Conservation (phyloP, 164 flowering plant species). For the Saururus chinensis region DNA sequence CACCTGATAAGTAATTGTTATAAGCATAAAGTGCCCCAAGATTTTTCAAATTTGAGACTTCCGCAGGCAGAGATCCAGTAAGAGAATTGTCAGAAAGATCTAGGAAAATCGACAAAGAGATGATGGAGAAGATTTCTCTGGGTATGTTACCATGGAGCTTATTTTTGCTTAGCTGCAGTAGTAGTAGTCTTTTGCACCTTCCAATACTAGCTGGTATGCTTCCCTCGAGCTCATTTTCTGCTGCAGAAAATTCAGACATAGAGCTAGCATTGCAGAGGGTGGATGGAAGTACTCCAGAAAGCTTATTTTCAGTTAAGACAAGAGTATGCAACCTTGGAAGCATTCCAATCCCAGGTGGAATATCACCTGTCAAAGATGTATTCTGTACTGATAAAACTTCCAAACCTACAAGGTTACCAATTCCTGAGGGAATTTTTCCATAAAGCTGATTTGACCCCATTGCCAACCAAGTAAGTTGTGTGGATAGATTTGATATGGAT, state of each 20-base stretch:
- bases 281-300: background rate
- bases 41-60: background rate
- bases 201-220: background rate
- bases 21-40: background rate
- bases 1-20: background rate
- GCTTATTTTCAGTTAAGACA: background rate
- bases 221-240: background rate
- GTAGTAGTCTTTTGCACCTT: background rate
- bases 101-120: background rate
- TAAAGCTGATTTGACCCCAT: slow-evolving; percentile 8
- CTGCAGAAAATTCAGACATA: background rate
- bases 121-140: background rate
- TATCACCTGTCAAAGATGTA: slow-evolving; percentile 4
- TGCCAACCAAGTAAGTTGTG: slow-evolving; percentile 1
- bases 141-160: background rate
- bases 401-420: slow-evolving; percentile 6
- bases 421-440: slow-evolving; percentile 9
- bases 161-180: background rate
- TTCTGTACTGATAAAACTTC: background rate
- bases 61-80: background rate
- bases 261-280: background rate
- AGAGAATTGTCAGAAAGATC: background rate
- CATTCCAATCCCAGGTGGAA: slow-evolving; percentile 4
- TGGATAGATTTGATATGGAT: slow-evolving; percentile 8
- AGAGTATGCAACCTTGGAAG: slow-evolving; percentile 2